Conservation (phyloP, 176 grass and related monocot genomes). For the Pontederia crassipes region DNA sequence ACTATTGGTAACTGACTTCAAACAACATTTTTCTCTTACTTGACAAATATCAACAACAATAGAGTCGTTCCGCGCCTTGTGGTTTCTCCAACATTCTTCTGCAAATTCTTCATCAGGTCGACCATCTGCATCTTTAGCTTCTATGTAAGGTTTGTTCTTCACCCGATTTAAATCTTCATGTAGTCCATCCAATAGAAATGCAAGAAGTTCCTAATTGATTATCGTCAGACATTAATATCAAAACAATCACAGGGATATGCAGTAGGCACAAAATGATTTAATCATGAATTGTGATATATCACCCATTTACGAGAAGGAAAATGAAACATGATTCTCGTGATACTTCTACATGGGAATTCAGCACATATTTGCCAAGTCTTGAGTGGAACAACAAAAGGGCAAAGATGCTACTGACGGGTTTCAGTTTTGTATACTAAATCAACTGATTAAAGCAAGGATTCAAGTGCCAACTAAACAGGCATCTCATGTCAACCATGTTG, state of each 20-base stretch:
- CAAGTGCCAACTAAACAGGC: too few species aligned
- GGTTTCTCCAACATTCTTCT: slow-evolving; percentile 88
- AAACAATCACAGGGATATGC: not conserved
- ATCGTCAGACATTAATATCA: not conserved
- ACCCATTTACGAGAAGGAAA: too few species aligned
- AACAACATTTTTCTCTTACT: slow-evolving; percentile 23
- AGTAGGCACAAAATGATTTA: too few species aligned
- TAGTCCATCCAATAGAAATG: slow-evolving; percentile 92
- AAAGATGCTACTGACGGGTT: too few species aligned
- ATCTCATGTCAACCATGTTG: too few species aligned
- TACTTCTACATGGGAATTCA: too few species aligned
- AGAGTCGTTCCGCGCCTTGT: slow-evolving; percentile 96
- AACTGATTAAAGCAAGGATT: too few species aligned
- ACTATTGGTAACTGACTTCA: not conserved
- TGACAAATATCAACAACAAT: slow-evolving; percentile 98
- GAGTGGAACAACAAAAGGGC: too few species aligned
- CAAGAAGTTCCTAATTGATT: slow-evolving; percentile 79
- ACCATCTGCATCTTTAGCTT: slow-evolving; percentile 84
- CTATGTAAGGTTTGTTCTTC: slow-evolving; percentile 96
- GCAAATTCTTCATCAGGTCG: slow-evolving; percentile 75
- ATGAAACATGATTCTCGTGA: too few species aligned
- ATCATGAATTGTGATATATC: too few species aligned
- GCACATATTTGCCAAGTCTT: too few species aligned
- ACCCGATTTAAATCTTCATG: slow-evolving; percentile 99
- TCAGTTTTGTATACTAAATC: too few species aligned